Evolutionary conservation across 2,329 filamentous ascomycete genomes (phyloP), one percentile per base, ranked within the genome.

Genomic region (Fusarium compactum): DNA sequence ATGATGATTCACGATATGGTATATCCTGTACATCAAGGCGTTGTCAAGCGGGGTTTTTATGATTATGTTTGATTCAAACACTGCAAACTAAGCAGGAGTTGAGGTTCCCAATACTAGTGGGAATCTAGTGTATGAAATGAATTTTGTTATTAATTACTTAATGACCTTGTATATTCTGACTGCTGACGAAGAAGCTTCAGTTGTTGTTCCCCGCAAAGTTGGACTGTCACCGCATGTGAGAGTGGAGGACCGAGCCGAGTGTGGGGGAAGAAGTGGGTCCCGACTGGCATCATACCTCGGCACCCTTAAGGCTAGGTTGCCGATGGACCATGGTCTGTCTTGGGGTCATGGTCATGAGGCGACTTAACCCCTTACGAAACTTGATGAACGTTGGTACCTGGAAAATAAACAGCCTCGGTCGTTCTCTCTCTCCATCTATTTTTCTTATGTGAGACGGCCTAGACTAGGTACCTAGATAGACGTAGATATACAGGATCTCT

Each of bases 161-260:
- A 22, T 48, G 12, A 38, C 34, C 10, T n/a, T 38, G 18, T n/a
- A n/a, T 38, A 11, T 38, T 47, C 29, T 25, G n/a, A 24, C 47
- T 50, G 30, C 5, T 20, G 12, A 38, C 20, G 12, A 25, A 27
- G 48, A 52, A 41, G 44, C 18, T 30, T 45, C 30, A 16, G 30
- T 25, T 25, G 38, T 29, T 47, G 24, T 62, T 63, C 60, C 61
- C 61, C 61, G 29, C 58, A 62, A 63, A 54, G 38, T 34, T 48
- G 47, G 32, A 18, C 43, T 32, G 34, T 38, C n/a, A 38, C 16
- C 44, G 59, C 70, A 73, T 71, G 70, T 69, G 70, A 73, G 65
- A 63, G 63, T 56, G 43, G 61, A 70, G 64, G 64, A 46, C 66
- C 59, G 63, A 68, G 67, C 59, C 59, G 70, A 67, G 68, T 57